Evolutionary conservation across 2,329 filamentous ascomycete species (phyloP), one percentile per base, ranked within the genome.

Genomic region (Aspergillus tubingensis): DNA sequence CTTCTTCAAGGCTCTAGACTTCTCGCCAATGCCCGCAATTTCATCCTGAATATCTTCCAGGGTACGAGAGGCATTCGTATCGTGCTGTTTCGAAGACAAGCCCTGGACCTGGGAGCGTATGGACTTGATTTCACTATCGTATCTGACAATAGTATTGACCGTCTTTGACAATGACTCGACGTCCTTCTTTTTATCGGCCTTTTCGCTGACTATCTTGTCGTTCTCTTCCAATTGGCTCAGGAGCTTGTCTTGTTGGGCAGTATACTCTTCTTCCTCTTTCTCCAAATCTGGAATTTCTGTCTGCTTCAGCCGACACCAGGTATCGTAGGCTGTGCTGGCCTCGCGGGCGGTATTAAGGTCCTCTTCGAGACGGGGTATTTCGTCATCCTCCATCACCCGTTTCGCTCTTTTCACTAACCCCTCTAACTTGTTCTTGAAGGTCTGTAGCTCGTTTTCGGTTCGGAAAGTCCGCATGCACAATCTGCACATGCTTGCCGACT

Each of bases 21-120:
- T 86, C 62, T 92, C 91, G 19, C 84, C 85, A 58, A 88, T 83
- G 17, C 80, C 77, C 51, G 86, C 86, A 62, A 92, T 86, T 51
- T 92, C 86, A 56, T 91, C 88, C 68, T 95, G 90, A 56, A 98
- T 92, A 66, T 95, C 91, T 57, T 96, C 91, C 6, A 92, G 84
- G 30, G 90, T 91, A 63, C 91, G 86, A 13, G 86, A 84, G 8
- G 83, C 75, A 11, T 85, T 85, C 25, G 83, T 82, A 13, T 88
- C 85, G 69, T 89, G 87, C 71, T 97, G 90, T 67, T 92, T 92
- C 8, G 87, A 87, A 60, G 86, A 82, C 53, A 96, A 85, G 57
- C 90, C 87, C 58, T 89, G 82, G 53, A 97, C 89, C 73, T 96
- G 90, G 41, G 79, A 78, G 68, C 91, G 86, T 5, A 91, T 87